phyloP scores from a whole-genome alignment of 2,329 filamentous ascomycete species.

The Rhynchosporium secalis region DNA sequence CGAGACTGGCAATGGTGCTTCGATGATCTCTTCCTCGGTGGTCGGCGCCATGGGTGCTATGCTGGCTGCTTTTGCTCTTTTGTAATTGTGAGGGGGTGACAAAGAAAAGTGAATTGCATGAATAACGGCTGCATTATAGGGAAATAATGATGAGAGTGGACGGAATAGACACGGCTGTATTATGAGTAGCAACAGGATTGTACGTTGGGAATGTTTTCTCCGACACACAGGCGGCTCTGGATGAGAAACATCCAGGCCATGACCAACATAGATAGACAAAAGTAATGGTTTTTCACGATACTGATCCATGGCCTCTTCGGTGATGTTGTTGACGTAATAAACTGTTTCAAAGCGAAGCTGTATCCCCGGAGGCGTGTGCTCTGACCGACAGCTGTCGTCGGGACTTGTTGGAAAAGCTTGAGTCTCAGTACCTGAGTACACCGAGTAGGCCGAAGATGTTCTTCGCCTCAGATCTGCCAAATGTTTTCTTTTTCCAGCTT shows the following conservation, averaged over 20 bases:
- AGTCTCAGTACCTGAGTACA: no score
- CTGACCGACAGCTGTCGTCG: no score
- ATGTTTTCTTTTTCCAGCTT: no score
- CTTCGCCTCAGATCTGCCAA: no score
- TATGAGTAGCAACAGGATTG: not conserved
- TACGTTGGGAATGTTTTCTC: slow-evolving; percentile 12
- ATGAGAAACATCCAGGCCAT: slow-evolving; percentile 17
- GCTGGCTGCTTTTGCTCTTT: slow-evolving; percentile 28
- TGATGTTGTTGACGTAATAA: not conserved
- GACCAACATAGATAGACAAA: slow-evolving; percentile 20
- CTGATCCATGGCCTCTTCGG: not conserved
- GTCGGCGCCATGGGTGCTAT: slow-evolving; percentile 28
- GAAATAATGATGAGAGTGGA: not conserved
- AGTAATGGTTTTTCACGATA: slow-evolving; percentile 12
- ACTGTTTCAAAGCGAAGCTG: not conserved
- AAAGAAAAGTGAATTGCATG: slow-evolving; percentile 4
- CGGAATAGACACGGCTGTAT: no score
- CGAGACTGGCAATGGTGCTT: slow-evolving; percentile 19
- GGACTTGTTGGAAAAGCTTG: no score
- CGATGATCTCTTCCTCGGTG: slow-evolving; percentile 27
- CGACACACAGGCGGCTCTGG: slow-evolving; percentile 3
- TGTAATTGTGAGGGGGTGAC: slow-evolving; percentile 29
- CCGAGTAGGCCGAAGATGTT: no score
- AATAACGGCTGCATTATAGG: slow-evolving; percentile 15
- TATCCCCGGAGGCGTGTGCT: no score